phyloP scores from a whole-genome alignment of 345 rosid genomes.

The Moringa oleifera region DNA sequence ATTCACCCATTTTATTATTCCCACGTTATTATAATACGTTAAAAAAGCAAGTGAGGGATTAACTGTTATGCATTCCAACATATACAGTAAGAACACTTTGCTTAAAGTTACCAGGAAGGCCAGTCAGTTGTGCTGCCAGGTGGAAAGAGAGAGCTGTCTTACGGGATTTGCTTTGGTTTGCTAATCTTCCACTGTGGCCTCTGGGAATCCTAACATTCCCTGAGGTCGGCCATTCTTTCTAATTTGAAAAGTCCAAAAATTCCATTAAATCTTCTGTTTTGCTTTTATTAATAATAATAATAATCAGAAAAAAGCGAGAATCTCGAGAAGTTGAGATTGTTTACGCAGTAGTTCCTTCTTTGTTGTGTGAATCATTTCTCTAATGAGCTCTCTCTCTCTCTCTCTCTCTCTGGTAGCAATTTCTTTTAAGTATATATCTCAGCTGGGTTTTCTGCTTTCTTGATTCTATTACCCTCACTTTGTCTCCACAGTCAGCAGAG shows the following conservation, averaged over 20 bases:
- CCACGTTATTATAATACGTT: too few species aligned
- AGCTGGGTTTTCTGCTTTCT: slow-evolving; percentile 26
- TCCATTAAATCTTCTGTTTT: slow-evolving; percentile 1
- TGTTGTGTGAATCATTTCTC: slow-evolving; percentile 28
- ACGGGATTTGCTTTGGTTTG: too few species aligned
- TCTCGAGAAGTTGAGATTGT: slow-evolving; percentile 28
- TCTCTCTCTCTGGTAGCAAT: not conserved
- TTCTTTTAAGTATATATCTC: not conserved
- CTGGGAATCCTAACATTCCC: slow-evolving; percentile 52
- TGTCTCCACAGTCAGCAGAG: slow-evolving; percentile 50
- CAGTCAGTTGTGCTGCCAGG: slow-evolving; percentile 5
- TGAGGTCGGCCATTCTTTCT: slow-evolving; percentile 22
- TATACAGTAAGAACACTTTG: too few species aligned
- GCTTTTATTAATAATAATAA: slow-evolving; percentile 7
- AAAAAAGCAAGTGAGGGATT: slow-evolving; percentile 22
- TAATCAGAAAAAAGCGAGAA: slow-evolving; percentile 29
- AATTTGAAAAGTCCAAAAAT: slow-evolving; percentile 13
- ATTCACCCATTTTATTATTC: too few species aligned
- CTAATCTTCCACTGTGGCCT: slow-evolving; percentile 25
- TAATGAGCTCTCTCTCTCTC: slow-evolving; percentile 8
- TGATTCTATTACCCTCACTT: slow-evolving; percentile 28
- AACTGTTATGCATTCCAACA: slow-evolving; percentile 37
- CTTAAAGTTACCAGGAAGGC: slow-evolving; percentile 20
- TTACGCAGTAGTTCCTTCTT: slow-evolving; percentile 22
- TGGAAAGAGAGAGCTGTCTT: slow-evolving; percentile 13